phyloP scores from a whole-genome alignment of 2,329 filamentous ascomycete species.

The Penicillium sp. region DNA sequence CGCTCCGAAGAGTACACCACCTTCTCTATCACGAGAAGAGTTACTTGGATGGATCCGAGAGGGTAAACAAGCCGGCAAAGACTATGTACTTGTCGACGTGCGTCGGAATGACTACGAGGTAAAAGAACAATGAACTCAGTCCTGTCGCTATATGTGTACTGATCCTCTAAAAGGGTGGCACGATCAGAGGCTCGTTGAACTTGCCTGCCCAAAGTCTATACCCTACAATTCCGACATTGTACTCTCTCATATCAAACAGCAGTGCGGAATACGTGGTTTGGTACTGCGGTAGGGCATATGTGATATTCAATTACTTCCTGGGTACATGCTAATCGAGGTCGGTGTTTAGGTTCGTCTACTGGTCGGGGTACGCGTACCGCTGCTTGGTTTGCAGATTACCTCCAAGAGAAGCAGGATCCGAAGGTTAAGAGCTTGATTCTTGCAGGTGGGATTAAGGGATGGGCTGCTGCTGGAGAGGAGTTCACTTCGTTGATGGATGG shows the following conservation, averaged over 20 bases:
- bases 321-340: not conserved
- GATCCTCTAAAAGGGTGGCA: conserved; percentile 52
- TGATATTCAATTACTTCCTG: not conserved
- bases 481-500: conserved; percentile 53
- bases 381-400: conserved; percentile 57
- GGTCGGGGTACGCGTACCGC: conserved; percentile 59
- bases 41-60: conserved; percentile 41
- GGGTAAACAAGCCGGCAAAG: conserved; percentile 26
- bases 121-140: conserved; percentile 2
- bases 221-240: conserved; percentile 37
- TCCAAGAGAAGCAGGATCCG: conserved; percentile 44
- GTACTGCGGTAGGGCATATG: conserved; percentile 41
- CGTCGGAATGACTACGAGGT: conserved; percentile 51
- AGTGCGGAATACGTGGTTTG: conserved; percentile 39
- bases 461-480: conserved; percentile 51
- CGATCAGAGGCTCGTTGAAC: conserved; percentile 58
- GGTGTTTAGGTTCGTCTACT: conserved; percentile 51
- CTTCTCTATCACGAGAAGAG: conserved; percentile 34
- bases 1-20: conserved; percentile 30
- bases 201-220: conserved; percentile 45
- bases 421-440: conserved; percentile 53
- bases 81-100: conserved; percentile 50
- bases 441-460: conserved; percentile 57
- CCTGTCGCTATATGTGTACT: not conserved
- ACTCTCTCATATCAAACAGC: conserved; percentile 32